These are phyloP conservation scores for Stereocaulon alpinum DNA, from an alignment of 495 filamentous ascomycete genomes.

Conservation along the genomic window DNA sequence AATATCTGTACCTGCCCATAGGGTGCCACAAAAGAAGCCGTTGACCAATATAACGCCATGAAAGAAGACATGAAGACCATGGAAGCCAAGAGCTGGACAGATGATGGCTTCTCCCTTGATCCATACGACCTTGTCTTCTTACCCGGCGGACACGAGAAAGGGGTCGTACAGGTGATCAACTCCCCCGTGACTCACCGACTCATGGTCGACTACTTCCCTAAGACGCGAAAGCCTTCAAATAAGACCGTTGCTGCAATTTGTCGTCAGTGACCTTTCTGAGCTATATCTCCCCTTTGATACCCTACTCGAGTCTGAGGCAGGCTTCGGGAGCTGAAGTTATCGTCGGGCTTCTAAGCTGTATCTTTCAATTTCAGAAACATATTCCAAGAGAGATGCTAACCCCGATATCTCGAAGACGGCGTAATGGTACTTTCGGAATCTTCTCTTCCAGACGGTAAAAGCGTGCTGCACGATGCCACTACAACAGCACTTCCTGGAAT, in stretches of 20 bases:
- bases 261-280: conserved; percentile 10
- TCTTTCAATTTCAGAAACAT: no score
- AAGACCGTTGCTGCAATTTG: conserved; percentile 42
- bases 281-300: no score
- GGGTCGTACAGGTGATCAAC: conserved; percentile 42
- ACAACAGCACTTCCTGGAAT: conserved; percentile 41
- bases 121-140: conserved; percentile 41
- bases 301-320: no score
- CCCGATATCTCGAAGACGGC: conserved; percentile 25
- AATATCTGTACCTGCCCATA: conserved; percentile 13
- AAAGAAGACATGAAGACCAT: conserved; percentile 31
- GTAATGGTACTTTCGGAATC: conserved; percentile 42
- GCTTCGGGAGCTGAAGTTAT: no score
- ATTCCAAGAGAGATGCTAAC: no score
- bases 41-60: conserved; percentile 37
- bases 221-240: conserved; percentile 34
- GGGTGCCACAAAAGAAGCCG: conserved; percentile 37
- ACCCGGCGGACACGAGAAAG: conserved; percentile 46
- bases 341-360: no score
- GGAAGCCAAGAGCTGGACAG: conserved; percentile 37
- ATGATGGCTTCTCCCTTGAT: conserved; percentile 35
- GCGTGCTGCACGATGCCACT: conserved; percentile 37
- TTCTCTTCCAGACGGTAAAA: conserved; percentile 32
- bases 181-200: conserved; percentile 38
- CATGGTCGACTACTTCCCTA: conserved; percentile 39